phyloP scores from a whole-genome alignment of 768 basidiomycete species.

The Trametes elegans region DNA sequence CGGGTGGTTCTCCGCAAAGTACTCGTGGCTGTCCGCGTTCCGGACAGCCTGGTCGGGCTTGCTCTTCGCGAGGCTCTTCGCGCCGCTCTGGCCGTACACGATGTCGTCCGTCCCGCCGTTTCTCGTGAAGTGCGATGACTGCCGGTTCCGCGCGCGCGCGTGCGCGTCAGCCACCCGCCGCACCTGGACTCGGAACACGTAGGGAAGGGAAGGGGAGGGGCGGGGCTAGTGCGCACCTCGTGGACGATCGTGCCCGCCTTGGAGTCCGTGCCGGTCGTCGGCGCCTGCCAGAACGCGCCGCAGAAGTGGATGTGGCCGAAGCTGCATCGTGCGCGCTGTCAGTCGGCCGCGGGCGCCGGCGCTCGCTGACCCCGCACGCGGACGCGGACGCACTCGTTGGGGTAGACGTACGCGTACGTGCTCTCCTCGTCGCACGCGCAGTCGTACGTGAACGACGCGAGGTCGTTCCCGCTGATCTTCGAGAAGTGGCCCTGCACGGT shows the following conservation, averaged over 20 bases:
- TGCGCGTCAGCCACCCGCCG: slow-evolving; percentile 37
- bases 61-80: slow-evolving; percentile 42
- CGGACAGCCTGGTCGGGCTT: slow-evolving; percentile 36
- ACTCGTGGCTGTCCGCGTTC: slow-evolving; percentile 49
- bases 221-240: too few relatives aligned
- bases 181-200: too few relatives aligned
- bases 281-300: slow-evolving; percentile 46
- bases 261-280: slow-evolving; percentile 48
- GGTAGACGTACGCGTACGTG: slow-evolving; percentile 44
- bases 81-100: slow-evolving; percentile 45
- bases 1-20: slow-evolving; percentile 51
- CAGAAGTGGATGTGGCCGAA: slow-evolving; percentile 47
- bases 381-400: slow-evolving; percentile 31
- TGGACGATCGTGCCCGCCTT: slow-evolving; percentile 31
- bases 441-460: slow-evolving; percentile 29
- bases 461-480: slow-evolving; percentile 33
- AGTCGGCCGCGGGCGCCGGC: neutral
- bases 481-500: slow-evolving; percentile 40
- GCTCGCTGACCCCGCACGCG: too few relatives aligned
- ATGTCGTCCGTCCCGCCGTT: slow-evolving; percentile 45
- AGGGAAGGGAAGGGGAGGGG: too few relatives aligned
- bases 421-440: slow-evolving; percentile 38
- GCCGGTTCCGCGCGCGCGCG: too few relatives aligned
- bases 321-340: slow-evolving; percentile 11
- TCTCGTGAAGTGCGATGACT: slow-evolving; percentile 46